Evolutionary conservation across 108 stramenopile genomes (phyloP).

Genomic region (Nannochloropsis gaditana): DNA sequence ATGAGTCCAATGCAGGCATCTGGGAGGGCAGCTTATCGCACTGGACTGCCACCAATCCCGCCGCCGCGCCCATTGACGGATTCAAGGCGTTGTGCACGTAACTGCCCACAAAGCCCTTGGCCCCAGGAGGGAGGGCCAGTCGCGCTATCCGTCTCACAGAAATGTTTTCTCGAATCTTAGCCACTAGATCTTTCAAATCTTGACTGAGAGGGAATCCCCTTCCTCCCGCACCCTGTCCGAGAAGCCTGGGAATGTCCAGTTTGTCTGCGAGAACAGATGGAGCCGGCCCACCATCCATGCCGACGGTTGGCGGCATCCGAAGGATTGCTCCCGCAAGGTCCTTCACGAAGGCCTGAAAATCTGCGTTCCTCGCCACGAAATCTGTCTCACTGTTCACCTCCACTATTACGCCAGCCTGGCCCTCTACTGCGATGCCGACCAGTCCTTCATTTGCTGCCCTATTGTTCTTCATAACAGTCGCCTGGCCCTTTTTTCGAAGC

Average conservation of each 20-base stretch:
- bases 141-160: constrained; percentile 27
- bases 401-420: constrained; percentile 33
- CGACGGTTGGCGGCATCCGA: neutral
- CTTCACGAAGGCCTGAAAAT: constrained; percentile 54
- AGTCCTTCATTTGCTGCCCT: constrained; percentile 51
- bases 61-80: constrained; percentile 34
- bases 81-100: constrained; percentile 44
- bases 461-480: constrained; percentile 39
- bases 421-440: constrained; percentile 35
- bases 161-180: constrained; percentile 38
- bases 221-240: neutral
- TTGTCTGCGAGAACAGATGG: neutral
- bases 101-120: constrained; percentile 28
- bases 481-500: constrained; percentile 57
- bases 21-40: neutral
- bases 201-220: constrained; percentile 32
- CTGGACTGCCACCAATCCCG: constrained; percentile 44
- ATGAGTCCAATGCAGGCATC: constrained; percentile 4
- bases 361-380: constrained; percentile 58
- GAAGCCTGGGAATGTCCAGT: neutral
- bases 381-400: constrained; percentile 61
- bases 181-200: constrained; percentile 25
- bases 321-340: constrained; percentile 46
- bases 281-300: neutral
- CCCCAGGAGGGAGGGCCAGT: neutral